Conservation (phyloP, 352 stramenopile species). For the Phytophthora hybrid region DNA sequence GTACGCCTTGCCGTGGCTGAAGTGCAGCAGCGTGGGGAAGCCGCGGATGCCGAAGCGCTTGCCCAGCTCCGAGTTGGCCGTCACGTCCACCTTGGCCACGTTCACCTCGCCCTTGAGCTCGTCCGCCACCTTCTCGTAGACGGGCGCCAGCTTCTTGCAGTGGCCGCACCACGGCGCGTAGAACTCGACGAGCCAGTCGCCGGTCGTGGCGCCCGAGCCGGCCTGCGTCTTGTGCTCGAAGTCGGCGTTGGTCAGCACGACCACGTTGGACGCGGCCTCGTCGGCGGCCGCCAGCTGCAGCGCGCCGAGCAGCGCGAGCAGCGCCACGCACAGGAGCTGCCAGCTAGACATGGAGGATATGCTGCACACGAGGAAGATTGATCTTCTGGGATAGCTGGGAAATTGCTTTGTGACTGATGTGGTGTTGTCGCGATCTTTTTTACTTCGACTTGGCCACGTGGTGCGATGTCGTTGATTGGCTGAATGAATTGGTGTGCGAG, state of each 20-base stretch:
- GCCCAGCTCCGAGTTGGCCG: conserved; percentile 72
- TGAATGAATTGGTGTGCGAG: conserved; percentile 6
- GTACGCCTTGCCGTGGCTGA: conserved; percentile 83
- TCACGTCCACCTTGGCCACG: conserved; percentile 92
- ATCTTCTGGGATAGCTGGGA: neutral
- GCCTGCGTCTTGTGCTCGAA: conserved; percentile 94
- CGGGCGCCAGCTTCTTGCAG: conserved; percentile 93
- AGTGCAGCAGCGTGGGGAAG: conserved; percentile 82
- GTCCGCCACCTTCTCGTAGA: conserved; percentile 88
- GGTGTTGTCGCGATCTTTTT: conserved; percentile 13
- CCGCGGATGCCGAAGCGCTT: conserved; percentile 87
- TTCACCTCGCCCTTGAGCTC: conserved; percentile 90
- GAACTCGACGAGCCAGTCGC: conserved; percentile 96
- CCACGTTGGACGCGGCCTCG: conserved; percentile 49
- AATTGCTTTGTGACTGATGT: conserved; percentile 9
- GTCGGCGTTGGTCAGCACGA: conserved; percentile 71
- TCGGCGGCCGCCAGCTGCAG: conserved; percentile 32
- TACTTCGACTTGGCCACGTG: conserved; percentile 22
- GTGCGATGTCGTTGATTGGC: conserved; percentile 20
- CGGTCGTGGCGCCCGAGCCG: conserved; percentile 90
- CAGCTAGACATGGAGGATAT: conserved; percentile 20
- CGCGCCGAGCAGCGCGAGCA: conserved; percentile 36
- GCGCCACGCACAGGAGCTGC: conserved; percentile 35
- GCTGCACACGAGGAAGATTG: neutral
- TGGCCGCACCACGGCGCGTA: conserved; percentile 96